Base-by-base conservation (phyloP, 306 rosid genomes). In the Carpinus fangiana region DNA sequence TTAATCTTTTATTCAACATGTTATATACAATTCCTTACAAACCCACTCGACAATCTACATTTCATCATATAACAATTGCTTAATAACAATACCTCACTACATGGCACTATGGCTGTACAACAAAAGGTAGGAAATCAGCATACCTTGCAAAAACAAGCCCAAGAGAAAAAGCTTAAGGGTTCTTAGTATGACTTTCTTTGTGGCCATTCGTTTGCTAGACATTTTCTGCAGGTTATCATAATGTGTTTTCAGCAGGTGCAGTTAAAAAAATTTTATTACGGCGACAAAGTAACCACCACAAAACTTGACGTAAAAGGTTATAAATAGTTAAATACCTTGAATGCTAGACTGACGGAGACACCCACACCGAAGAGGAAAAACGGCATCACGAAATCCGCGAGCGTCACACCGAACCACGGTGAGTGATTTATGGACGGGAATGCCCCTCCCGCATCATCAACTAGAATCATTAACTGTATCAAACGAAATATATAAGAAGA, bases 381-480 rank as follows among this genome's bases (percentile, higher is more conserved):
- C 0, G 95, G 97, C 93, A 92, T 84, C 18, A 92, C 95, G 77
- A 92, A 92, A 86, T 92, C 95, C 3, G 97, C 95, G 12, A 90
- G 93, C 8, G 95, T 90, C 54, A 92, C 87, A 18, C 93, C 95
- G 59, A 87, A 90, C 97, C 97, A 90, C 23, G 95, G 97, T 62
- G 97, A 84, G 80, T 92, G 94, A 80, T 92, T 92, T 79, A 92
- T 84, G 41, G 93, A 92, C 5, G 95, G 95, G 76, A 88, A 88
- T 48, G 88, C 93, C 43, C 88, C 85, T 84, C 97, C 97, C 45
- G 88, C 95, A 65, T 87, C 86, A 21, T 92, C 97, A 41, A 87
- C 95, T 78, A 92, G 76, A 73, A 92, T 92, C 97, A 92, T 92
- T 78, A 92, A 73, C 97, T 90, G 90, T 59, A 46, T 54, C 1